Evolutionary conservation across 306 rosid genomes (phyloP).

Genomic region (Begonia peltatifolia): DNA sequence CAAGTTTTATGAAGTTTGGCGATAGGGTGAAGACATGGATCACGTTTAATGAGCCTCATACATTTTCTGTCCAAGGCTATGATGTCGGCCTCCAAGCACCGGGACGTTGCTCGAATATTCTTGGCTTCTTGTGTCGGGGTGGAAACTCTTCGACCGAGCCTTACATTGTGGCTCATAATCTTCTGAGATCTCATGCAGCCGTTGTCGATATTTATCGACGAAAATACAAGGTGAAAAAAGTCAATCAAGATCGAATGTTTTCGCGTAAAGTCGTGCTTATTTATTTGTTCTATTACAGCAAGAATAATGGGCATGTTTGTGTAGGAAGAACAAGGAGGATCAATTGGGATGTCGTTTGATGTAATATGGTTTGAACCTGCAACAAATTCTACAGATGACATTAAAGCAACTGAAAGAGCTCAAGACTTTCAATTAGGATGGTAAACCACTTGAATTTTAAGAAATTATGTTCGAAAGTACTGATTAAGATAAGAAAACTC

Average conservation of each 20-base stretch:
- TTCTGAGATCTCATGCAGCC: slow-evolving; percentile 56
- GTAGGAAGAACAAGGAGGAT: slow-evolving; percentile 57
- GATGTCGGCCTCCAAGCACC: slow-evolving; percentile 85
- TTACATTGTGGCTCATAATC: slow-evolving; percentile 74
- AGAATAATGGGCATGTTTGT: not conserved
- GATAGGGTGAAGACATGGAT: slow-evolving; percentile 95
- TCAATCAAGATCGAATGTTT: no score
- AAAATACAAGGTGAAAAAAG: slow-evolving; percentile 45
- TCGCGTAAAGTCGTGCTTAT: no score
- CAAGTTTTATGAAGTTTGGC: slow-evolving; percentile 75
- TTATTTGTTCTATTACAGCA: not conserved
- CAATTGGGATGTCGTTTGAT: slow-evolving; percentile 66
- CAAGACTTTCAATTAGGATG: slow-evolving; percentile 97
- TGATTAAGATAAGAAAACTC: no score
- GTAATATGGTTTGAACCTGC: slow-evolving; percentile 74
- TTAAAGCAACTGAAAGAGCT: slow-evolving; percentile 71
- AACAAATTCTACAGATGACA: slow-evolving; percentile 46
- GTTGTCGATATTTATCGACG: slow-evolving; percentile 44
- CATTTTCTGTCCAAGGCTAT: slow-evolving; percentile 69
- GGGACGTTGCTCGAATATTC: slow-evolving; percentile 71
- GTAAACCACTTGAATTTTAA: slow-evolving; percentile 18
- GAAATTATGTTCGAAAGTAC: no score
- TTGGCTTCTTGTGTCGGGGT: slow-evolving; percentile 36
- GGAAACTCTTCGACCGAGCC: slow-evolving; percentile 85
- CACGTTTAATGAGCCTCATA: slow-evolving; percentile 89